Percentiles rank a stretch among this genome's conserved stretches.
These are phyloP conservation scores for Perkinsela sp. DNA, from an alignment of 208 protist genomes.

Conservation along the genomic window DNA sequence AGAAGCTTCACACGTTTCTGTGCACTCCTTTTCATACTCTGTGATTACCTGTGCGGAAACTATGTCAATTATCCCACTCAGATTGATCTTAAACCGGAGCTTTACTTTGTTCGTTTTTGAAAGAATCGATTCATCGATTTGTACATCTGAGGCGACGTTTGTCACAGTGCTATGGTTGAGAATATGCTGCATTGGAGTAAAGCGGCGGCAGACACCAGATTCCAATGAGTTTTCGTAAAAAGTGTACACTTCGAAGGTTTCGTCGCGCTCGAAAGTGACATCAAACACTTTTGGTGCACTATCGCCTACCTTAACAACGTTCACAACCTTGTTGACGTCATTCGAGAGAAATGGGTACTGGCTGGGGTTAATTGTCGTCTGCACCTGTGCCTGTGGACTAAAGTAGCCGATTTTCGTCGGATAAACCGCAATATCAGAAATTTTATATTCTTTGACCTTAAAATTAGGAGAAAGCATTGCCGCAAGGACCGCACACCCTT, in stretches of 20 bases:
- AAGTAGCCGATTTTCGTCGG: constrained; percentile 41
- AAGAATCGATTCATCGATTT: constrained; percentile 15
- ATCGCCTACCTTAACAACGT: constrained; percentile 18
- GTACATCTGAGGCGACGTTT: constrained; percentile 35
- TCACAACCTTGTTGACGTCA: constrained; percentile 44
- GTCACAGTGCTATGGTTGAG: constrained; percentile 9
- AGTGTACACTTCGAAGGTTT: constrained; percentile 35
- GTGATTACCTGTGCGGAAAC: constrained; percentile 2
- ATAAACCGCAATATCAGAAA: constrained; percentile 35
- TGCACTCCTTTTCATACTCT: constrained; percentile 14
- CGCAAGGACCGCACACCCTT: constrained; percentile 41
- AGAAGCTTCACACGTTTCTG: constrained; percentile 45
- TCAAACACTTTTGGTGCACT: constrained; percentile 41
- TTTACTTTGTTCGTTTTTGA: constrained; percentile 13
- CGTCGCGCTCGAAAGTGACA: constrained; percentile 23
- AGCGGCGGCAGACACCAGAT: constrained; percentile 8
- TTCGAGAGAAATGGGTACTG: constrained; percentile 37
- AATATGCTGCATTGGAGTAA: constrained; percentile 2
- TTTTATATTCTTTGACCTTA: constrained; percentile 46
- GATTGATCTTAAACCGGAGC: constrained; percentile 23
- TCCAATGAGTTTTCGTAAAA: constrained; percentile 32
- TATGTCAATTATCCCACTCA: constrained; percentile 23
- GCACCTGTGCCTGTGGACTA: constrained; percentile 5
- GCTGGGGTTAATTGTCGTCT: constrained; percentile 18
- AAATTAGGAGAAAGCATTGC: constrained; percentile 65